A percentile compares a stretch with the other conserved stretches of the same genome.
phyloP scores from a whole-genome alignment of 306 rosid species.

The Gastrolobium bilobum region DNA sequence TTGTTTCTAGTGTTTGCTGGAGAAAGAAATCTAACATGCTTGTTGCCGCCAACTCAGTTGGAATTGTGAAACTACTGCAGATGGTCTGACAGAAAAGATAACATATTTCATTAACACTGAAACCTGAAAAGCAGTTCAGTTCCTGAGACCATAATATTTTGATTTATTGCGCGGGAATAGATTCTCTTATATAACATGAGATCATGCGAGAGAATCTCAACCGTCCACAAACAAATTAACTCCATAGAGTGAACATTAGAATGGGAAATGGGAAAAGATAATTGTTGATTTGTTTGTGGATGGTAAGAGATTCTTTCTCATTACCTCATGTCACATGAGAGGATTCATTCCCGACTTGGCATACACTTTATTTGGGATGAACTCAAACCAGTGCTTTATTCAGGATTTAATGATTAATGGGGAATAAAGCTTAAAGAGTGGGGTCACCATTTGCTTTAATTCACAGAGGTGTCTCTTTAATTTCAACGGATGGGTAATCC shows the following conservation, averaged over 20 bases:
- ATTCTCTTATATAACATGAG: too few relatives aligned
- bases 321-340: too few relatives aligned
- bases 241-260: too few relatives aligned
- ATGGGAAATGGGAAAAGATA: too few relatives aligned
- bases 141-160: conserved; percentile 7
- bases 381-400: conserved; percentile 17
- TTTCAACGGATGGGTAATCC: conserved; percentile 29
- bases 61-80: conserved; percentile 70
- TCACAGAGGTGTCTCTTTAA: conserved; percentile 25
- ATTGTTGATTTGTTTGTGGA: too few relatives aligned
- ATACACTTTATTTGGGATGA: conserved; percentile 32
- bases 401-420: conserved; percentile 26
- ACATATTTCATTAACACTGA: neutral
- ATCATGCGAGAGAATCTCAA: too few relatives aligned
- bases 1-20: conserved; percentile 84
- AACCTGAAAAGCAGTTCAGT: conserved; percentile 36
- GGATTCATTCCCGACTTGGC: neutral
- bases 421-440: conserved; percentile 4
- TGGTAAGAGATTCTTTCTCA: too few relatives aligned
- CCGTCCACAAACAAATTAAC: too few relatives aligned
- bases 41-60: conserved; percentile 76
- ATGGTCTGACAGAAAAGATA: conserved; percentile 56
- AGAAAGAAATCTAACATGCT: conserved; percentile 69
- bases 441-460: conserved; percentile 29
- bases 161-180: neutral